Evolutionary conservation across 2,329 filamentous ascomycete genomes (phyloP).

Genomic region (Trichoderma koningii): DNA sequence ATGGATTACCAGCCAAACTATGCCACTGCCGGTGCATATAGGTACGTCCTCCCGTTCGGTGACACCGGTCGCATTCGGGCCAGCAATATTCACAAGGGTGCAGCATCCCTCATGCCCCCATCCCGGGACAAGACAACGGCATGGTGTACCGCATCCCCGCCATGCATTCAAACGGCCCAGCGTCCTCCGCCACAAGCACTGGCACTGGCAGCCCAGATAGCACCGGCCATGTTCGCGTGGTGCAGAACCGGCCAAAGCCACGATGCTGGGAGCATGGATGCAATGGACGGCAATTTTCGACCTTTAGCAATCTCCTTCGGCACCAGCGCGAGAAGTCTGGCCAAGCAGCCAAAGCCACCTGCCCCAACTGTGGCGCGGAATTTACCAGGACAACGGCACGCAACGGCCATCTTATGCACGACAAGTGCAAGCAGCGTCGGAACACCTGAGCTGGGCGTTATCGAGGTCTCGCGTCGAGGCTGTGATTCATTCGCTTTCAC

Average conservation of each 20-base stretch:
- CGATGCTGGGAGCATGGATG: conserved; percentile 98
- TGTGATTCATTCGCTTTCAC: conserved; percentile 25
- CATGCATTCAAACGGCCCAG: conserved; percentile 41
- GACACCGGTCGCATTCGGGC: not conserved
- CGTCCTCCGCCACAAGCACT: not conserved
- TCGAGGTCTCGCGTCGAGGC: conserved; percentile 28
- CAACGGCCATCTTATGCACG: conserved; percentile 82
- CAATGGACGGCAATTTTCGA: conserved; percentile 93
- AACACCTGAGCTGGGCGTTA: conserved; percentile 32
- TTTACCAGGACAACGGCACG: conserved; percentile 87
- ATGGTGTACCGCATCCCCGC: conserved; percentile 49
- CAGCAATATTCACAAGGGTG: not conserved
- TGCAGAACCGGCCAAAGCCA: conserved; percentile 82
- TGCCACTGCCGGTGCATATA: conserved; percentile 42
- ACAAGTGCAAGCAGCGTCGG: conserved; percentile 79
- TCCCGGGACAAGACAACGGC: conserved; percentile 43
- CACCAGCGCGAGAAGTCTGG: conserved; percentile 95
- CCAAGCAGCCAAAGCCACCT: conserved; percentile 83
- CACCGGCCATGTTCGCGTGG: conserved; percentile 62
- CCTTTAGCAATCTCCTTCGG: conserved; percentile 89
- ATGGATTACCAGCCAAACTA: conserved; percentile 49
- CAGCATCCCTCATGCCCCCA: conserved; percentile 45
- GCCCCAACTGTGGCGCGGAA: conserved; percentile 87
- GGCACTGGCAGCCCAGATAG: conserved; percentile 41
- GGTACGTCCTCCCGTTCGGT: conserved; percentile 37